phyloP scores from a whole-genome alignment of 2,329 filamentous ascomycete species.

The Lasiodiplodia theobromae region DNA sequence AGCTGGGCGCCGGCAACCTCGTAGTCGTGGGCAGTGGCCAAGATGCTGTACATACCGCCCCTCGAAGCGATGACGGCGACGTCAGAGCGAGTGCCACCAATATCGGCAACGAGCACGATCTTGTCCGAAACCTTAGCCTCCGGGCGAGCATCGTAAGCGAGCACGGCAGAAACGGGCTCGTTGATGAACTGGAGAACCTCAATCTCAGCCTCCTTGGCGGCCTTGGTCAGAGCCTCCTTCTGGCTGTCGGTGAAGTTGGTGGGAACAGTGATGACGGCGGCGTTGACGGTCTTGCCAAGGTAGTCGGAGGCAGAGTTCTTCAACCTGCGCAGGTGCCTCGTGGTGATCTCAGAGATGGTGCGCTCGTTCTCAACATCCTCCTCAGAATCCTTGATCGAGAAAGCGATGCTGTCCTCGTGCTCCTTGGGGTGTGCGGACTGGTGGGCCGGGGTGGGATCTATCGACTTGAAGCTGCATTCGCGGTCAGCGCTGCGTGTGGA shows the following conservation, averaged over 20 bases:
- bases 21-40: slow-evolving; percentile 94
- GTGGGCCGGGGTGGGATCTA: slow-evolving; percentile 95
- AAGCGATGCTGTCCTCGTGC: slow-evolving; percentile 73
- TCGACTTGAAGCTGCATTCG: slow-evolving; percentile 78
- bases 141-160: slow-evolving; percentile 89
- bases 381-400: slow-evolving; percentile 80
- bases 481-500: slow-evolving; percentile 34
- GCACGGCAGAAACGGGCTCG: slow-evolving; percentile 86
- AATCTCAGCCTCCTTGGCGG: slow-evolving; percentile 80
- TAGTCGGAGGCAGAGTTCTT: slow-evolving; percentile 87
- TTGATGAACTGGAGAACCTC: slow-evolving; percentile 92
- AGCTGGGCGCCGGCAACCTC: slow-evolving; percentile 86
- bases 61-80: slow-evolving; percentile 88
- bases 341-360: slow-evolving; percentile 80
- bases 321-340: slow-evolving; percentile 83
- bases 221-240: slow-evolving; percentile 77
- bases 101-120: slow-evolving; percentile 86
- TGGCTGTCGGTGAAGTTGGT: slow-evolving; percentile 92
- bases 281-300: slow-evolving; percentile 89
- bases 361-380: slow-evolving; percentile 66
- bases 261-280: slow-evolving; percentile 92
- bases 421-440: slow-evolving; percentile 90
- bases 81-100: slow-evolving; percentile 92
- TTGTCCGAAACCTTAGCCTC: slow-evolving; percentile 82
- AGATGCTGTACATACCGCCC: slow-evolving; percentile 93